Evolutionary conservation across 768 basidiomycete genomes (phyloP).

Genomic region (Suillus luteus): DNA sequence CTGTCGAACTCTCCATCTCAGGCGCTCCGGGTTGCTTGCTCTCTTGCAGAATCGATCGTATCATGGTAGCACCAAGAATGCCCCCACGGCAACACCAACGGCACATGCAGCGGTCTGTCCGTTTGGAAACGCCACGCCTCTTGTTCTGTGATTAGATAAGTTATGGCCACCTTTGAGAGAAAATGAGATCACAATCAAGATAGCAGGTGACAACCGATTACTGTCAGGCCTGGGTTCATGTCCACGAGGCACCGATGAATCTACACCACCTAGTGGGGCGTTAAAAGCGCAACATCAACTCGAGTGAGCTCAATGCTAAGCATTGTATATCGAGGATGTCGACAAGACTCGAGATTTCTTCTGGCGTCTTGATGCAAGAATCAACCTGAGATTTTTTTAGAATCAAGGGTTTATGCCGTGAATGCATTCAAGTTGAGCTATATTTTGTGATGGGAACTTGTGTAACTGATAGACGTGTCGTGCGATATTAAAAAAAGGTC

Average conservation of each 20-base stretch:
- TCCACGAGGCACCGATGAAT: neutral
- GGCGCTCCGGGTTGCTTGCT: neutral
- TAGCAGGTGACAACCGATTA: neutral
- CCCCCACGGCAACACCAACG: neutral
- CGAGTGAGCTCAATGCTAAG: neutral
- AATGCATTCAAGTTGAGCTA: neutral
- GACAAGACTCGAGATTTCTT: neutral
- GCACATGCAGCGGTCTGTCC: no score
- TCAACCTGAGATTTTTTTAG: neutral
- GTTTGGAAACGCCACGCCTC: neutral
- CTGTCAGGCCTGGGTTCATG: neutral
- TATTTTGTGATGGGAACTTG: no score
- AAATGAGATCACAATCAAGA: neutral
- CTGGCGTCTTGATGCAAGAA: neutral
- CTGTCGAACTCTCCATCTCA: neutral
- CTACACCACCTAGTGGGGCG: no score
- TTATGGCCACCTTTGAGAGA: neutral
- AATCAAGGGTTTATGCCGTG: slow-evolving; percentile 10
- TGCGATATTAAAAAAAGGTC: neutral
- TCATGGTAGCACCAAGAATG: neutral
- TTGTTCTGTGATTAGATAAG: neutral
- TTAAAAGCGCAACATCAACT: neutral
- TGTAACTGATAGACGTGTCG: neutral
- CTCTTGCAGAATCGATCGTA: neutral
- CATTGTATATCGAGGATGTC: neutral